phyloP scores from a whole-genome alignment of 225 moss, liverwort and hornwort genomes.

The Bryoerythrophyllum caledonicum region DNA sequence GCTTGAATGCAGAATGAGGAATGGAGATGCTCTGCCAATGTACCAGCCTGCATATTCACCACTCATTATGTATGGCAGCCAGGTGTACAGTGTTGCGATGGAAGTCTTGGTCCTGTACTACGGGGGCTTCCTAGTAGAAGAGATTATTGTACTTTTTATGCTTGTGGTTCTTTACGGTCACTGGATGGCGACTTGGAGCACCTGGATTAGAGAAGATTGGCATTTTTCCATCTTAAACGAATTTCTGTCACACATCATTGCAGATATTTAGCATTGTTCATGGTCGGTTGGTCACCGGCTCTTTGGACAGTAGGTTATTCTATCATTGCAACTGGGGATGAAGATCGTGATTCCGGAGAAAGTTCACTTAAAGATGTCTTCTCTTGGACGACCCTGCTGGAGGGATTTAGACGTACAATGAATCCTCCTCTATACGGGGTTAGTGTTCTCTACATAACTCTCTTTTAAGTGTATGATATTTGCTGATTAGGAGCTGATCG shows the following conservation, averaged over 20 bases:
- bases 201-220: slow-evolving; percentile 3
- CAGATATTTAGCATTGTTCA: slow-evolving; percentile 91
- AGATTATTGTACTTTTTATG: not conserved
- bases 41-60: not conserved
- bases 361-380: slow-evolving; percentile 21
- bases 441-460: slow-evolving; percentile 10
- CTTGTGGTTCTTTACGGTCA: not conserved
- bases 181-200: not conserved
- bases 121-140: not conserved
- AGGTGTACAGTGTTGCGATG: not conserved
- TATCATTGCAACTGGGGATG: slow-evolving; percentile 74
- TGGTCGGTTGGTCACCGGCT: slow-evolving; percentile 92
- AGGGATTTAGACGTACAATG: slow-evolving; percentile 56
- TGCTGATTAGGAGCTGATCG: slow-evolving; percentile 7
- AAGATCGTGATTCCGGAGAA: slow-evolving; percentile 32
- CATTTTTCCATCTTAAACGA: not conserved
- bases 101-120: not conserved
- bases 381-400: slow-evolving; percentile 39
- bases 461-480: not conserved
- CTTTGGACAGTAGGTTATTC: slow-evolving; percentile 85
- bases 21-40: not conserved
- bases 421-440: slow-evolving; percentile 93
- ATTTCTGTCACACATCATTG: slow-evolving; percentile 15
- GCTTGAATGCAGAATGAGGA: not conserved
- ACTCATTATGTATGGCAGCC: not conserved